Conservation (phyloP, 2,329 filamentous ascomycete species). For the Calonectria ilicicola region DNA sequence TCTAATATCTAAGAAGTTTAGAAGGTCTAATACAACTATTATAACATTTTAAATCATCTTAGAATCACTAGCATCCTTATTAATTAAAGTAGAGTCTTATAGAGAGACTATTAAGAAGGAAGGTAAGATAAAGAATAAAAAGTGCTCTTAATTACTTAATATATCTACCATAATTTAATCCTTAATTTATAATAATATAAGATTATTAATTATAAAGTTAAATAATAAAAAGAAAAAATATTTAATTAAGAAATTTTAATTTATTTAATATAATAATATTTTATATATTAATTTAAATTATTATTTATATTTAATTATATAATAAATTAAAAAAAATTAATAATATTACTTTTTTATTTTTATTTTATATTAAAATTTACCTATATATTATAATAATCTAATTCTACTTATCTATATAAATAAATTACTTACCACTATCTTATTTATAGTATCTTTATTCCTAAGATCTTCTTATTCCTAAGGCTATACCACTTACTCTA, state of each 20-base stretch:
- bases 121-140: background rate
- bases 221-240: conserved; percentile 9
- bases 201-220: conserved; percentile 5
- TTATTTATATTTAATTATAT: too few relatives aligned
- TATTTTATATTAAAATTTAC: too few relatives aligned
- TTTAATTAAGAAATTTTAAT: conserved; percentile 10
- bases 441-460: too few relatives aligned
- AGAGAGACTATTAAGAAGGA: background rate
- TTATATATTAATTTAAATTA: too few relatives aligned
- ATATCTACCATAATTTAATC: background rate
- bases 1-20: background rate
- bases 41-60: background rate
- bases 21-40: background rate
- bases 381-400: too few relatives aligned
- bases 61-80: background rate
- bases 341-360: too few relatives aligned
- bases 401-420: too few relatives aligned
- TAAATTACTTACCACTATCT: too few relatives aligned
- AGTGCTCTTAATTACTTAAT: background rate
- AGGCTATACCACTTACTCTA: too few relatives aligned
- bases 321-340: too few relatives aligned
- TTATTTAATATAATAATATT: background rate
- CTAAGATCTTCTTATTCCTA: too few relatives aligned
- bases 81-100: background rate
- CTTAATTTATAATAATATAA: conserved; percentile 9